Evolutionary conservation across 345 rosid genomes (phyloP).

Genomic region (Arabidopsis arenosa): DNA sequence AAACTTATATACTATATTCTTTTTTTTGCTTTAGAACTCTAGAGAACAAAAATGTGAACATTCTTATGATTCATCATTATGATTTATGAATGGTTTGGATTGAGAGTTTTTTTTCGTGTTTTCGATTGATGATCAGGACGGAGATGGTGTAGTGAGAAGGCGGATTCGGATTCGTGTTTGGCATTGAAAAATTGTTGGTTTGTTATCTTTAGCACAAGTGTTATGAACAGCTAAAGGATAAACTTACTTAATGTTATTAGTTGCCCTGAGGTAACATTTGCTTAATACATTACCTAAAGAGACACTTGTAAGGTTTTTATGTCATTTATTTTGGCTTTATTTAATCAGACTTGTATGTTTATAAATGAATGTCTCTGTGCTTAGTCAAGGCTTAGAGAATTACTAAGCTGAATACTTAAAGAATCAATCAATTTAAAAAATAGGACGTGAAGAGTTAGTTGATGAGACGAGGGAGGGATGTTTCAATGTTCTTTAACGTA

Average conservation of each 20-base stretch:
- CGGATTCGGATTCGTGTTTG: slow-evolving; percentile 6
- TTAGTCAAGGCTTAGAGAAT: slow-evolving; percentile 18
- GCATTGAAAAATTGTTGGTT: slow-evolving; percentile 40
- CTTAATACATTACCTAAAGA: slow-evolving; percentile 12
- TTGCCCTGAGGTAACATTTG: slow-evolving; percentile 34
- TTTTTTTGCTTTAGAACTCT: not conserved
- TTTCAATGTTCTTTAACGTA: not conserved
- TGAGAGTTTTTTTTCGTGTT: slow-evolving; percentile 9
- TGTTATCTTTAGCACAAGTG: slow-evolving; percentile 36
- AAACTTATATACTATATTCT: slow-evolving; percentile 8
- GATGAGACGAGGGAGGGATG: slow-evolving; percentile 25
- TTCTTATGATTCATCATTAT: not conserved
- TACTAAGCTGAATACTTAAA: slow-evolving; percentile 21
- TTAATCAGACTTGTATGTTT: slow-evolving; percentile 11
- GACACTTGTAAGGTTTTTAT: slow-evolving; percentile 18
- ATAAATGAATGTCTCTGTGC: slow-evolving; percentile 10
- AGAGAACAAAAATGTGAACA: slow-evolving; percentile 2
- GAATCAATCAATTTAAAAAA: not conserved
- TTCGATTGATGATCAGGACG: slow-evolving; percentile 38
- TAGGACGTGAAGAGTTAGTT: slow-evolving; percentile 37
- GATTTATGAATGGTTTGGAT: slow-evolving; percentile 5
- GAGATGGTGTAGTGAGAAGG: slow-evolving; percentile 40
- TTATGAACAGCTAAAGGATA: slow-evolving; percentile 32
- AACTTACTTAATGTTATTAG: slow-evolving; percentile 34
- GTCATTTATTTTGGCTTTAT: not conserved